Evolutionary conservation across 371 early-diverging fungal species (phyloP).

Genomic region (Mortierella sp.): DNA sequence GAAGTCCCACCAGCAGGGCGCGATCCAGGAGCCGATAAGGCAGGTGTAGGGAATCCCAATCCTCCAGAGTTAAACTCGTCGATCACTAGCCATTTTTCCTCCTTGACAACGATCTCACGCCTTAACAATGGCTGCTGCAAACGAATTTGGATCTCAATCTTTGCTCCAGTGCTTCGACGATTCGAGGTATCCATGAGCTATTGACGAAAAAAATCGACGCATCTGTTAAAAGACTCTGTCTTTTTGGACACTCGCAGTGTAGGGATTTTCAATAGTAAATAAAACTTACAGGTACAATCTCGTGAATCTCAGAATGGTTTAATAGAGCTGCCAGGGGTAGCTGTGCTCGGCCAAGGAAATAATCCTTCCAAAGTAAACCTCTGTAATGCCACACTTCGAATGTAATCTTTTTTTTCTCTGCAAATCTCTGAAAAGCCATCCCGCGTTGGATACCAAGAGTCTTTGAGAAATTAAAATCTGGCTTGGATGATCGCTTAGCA

Average conservation of each 20-base stretch:
- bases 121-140: slow-evolving; percentile 75
- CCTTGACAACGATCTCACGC: slow-evolving; percentile 70
- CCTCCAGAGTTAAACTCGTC: slow-evolving; percentile 64
- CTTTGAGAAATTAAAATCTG: slow-evolving; percentile 69
- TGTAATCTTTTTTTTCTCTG: slow-evolving; percentile 76
- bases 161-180: slow-evolving; percentile 78
- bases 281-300: slow-evolving; percentile 72
- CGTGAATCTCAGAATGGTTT: slow-evolving; percentile 75
- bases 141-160: slow-evolving; percentile 75
- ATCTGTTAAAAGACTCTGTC: neutral
- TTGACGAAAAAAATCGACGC: neutral
- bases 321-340: slow-evolving; percentile 72
- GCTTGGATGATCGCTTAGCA: slow-evolving; percentile 53
- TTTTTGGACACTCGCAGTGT: neutral
- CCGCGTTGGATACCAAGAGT: slow-evolving; percentile 74
- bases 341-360: slow-evolving; percentile 72
- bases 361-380: slow-evolving; percentile 69
- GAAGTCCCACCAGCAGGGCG: slow-evolving; percentile 11
- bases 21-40: slow-evolving; percentile 8
- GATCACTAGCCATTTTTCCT: slow-evolving; percentile 80
- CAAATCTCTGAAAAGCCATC: slow-evolving; percentile 70
- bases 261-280: neutral
- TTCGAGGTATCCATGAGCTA: slow-evolving; percentile 70
- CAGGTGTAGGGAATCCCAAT: slow-evolving; percentile 45
- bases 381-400: slow-evolving; percentile 81